Conservation (phyloP, 106 monocot genomes). For the Xerophyta viscosa region DNA sequence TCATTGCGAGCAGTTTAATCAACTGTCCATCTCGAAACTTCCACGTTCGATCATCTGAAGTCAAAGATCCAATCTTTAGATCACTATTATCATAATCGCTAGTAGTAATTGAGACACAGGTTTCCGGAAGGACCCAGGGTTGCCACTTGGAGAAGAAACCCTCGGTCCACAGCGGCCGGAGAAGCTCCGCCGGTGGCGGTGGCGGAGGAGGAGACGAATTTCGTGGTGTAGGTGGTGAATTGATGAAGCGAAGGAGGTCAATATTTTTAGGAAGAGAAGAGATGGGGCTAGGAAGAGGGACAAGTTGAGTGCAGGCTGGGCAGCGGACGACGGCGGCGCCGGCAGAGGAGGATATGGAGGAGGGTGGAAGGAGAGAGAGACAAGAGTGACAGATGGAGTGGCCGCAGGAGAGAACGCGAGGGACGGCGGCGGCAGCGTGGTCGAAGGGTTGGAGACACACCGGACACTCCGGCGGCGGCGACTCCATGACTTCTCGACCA, state of each 20-base stretch:
- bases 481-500: no score
- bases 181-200: not conserved
- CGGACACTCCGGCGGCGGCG: slow-evolving; percentile 38
- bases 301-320: slow-evolving; percentile 67
- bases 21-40: no score
- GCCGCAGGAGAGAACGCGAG: slow-evolving; percentile 89
- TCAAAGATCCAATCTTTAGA: no score
- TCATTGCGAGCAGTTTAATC: no score
- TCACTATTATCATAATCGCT: no score
- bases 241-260: slow-evolving; percentile 58
- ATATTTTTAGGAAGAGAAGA: slow-evolving; percentile 77
- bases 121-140: slow-evolving; percentile 29
- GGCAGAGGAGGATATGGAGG: slow-evolving; percentile 6
- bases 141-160: slow-evolving; percentile 36
- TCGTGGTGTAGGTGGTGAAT: slow-evolving; percentile 5
- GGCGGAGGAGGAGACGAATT: not conserved
- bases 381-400: slow-evolving; percentile 74
- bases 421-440: slow-evolving; percentile 25
- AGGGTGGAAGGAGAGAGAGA: slow-evolving; percentile 34
- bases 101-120: no score
- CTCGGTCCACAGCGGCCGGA: slow-evolving; percentile 27
- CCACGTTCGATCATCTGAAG: no score
- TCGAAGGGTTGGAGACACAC: slow-evolving; percentile 66
- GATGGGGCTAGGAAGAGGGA: slow-evolving; percentile 35
- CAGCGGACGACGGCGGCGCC: slow-evolving; percentile 46